These are phyloP conservation scores for Aspergillus transmontanensis DNA, from an alignment of 2,329 filamentous ascomycete species.

Conservation along the genomic window DNA sequence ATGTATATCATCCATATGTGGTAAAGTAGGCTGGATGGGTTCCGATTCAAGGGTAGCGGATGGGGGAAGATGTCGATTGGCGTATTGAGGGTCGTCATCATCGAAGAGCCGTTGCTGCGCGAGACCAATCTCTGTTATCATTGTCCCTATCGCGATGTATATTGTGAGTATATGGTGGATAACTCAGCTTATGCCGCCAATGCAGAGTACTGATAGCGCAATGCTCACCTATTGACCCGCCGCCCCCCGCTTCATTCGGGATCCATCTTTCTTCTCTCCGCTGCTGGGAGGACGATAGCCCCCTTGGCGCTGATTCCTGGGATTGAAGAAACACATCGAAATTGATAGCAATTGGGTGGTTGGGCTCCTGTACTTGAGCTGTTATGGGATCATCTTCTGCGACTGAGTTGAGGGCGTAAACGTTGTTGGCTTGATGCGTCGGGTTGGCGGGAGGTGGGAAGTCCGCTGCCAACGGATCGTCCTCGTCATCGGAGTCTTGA, in stretches of 20 bases:
- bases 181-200: background rate
- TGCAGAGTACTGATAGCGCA: background rate
- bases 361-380: background rate
- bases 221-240: conserved; percentile 34
- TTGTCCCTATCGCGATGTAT: conserved; percentile 25
- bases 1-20: background rate
- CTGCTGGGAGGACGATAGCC: conserved; percentile 35
- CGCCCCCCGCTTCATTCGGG: conserved; percentile 29
- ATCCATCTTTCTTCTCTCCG: conserved; percentile 40
- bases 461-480: conserved; percentile 37
- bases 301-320: conserved; percentile 22
- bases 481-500: conserved; percentile 49
- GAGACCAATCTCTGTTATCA: conserved; percentile 38
- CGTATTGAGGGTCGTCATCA: conserved; percentile 28
- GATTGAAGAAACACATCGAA: conserved; percentile 43
- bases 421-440: conserved; percentile 17
- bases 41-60: background rate
- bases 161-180: conserved; percentile 4
- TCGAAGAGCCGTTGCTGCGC: conserved; percentile 37
- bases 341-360: conserved; percentile 29
- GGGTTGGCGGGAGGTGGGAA: conserved; percentile 21
- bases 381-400: conserved; percentile 9
- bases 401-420: conserved; percentile 13
- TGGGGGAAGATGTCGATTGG: background rate
- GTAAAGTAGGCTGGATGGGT: background rate